phyloP scores from a whole-genome alignment of 2,329 filamentous ascomycete species.

The Aspergillus alliaceus region DNA sequence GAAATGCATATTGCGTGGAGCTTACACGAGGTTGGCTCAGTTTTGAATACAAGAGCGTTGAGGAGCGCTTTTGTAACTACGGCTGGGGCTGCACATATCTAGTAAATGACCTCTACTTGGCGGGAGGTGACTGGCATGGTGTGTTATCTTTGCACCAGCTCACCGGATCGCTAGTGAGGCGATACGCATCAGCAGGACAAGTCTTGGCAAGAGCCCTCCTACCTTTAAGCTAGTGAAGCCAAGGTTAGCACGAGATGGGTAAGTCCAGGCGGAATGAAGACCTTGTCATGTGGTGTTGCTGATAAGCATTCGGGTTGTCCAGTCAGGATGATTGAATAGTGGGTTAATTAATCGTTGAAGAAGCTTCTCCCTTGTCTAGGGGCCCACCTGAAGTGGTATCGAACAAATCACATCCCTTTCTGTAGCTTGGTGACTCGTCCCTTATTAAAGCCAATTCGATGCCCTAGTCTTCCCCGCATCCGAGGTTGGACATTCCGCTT shows the following conservation, averaged over 20 bases:
- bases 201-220: not conserved
- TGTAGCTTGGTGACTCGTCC: not conserved
- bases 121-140: not conserved
- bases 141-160: not conserved
- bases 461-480: constrained; percentile 9
- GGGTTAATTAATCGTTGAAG: not conserved
- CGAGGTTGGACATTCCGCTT: constrained; percentile 14
- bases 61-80: not conserved
- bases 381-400: not conserved
- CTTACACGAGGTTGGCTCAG: not conserved
- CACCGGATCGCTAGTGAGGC: not conserved
- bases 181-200: not conserved
- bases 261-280: constrained; percentile 12
- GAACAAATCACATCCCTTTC: not conserved
- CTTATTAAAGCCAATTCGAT: not conserved
- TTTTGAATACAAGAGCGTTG: not conserved
- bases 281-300: not conserved
- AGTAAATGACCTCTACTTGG: not conserved
- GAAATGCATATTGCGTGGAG: not conserved
- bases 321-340: not conserved
- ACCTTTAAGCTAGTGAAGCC: not conserved
- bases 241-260: constrained; percentile 7
- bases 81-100: not conserved
- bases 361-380: not conserved
- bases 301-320: constrained; percentile 3